Base-by-base conservation (phyloP, 768 basidiomycete genomes). In the Calocybe indica region DNA sequence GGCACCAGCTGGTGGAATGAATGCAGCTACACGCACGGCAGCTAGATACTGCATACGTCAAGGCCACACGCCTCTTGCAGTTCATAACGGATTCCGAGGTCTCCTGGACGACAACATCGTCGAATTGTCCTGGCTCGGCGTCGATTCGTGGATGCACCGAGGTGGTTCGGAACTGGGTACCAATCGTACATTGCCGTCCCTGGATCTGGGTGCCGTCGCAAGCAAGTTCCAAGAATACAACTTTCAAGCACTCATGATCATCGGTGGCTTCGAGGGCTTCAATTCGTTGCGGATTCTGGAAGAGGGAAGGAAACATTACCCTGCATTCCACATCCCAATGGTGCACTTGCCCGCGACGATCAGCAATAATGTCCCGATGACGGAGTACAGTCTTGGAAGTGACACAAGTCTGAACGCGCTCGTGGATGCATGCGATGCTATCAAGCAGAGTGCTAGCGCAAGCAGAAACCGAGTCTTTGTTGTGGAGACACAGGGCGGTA, bases 141-240 rank as follows among this genome's bases (percentile, higher is more conserved):
- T 98, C 40, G 96, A 99, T 63, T 84, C 84, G 36, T 99, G 95
- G 96, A 88, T 88, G 64, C 83, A 88, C 8, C 87, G 94, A 22
- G 96, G 96, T 49, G 96, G 96, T 8, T 97, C 94, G 22, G 96
- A 99, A 65, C 82, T 99, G 11, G 96, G 96, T 13, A 98, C 96
- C 30, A 98, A 98, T 71, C 88, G 96, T 42, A 76, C 80, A 8
- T 70, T 92, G 38, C 96, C 96, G 13, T 85, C 86, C 40, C 67
- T 80, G 42, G 92, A 97, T 65, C 78, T 98, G 38, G 95, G 93
- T 1, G 80, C 80, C 8, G 76, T 98, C 37, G 96, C 96, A 4
- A 72, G 91, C 38, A 89, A 91, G 58, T 92, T 99, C 77, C 93
- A 97, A 66, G 68, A 91, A 56, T 83, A 89, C 63, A 66, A 70